Percentiles rank a stretch among this genome's conserved stretches.
Evolutionary conservation across 768 basidiomycete genomes (phyloP).

Genomic region (Boletus pseudopeckii): DNA sequence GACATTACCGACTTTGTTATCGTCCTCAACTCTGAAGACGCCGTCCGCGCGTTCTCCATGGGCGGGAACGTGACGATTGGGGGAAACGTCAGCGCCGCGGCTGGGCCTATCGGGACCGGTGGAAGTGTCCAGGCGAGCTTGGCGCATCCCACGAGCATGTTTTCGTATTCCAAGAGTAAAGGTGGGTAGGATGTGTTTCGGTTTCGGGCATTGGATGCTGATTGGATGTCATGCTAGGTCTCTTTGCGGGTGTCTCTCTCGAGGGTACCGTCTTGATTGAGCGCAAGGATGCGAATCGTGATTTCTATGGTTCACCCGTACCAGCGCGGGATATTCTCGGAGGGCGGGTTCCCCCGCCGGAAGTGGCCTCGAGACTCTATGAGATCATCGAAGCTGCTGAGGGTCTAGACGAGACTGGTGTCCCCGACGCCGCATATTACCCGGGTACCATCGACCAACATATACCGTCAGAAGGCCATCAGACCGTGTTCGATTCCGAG

Average conservation of each 20-base stretch:
- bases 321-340: slow-evolving; percentile 89
- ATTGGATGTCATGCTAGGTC: slow-evolving; percentile 44
- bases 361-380: slow-evolving; percentile 88
- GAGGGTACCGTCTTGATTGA: slow-evolving; percentile 95
- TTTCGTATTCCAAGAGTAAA: slow-evolving; percentile 94
- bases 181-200: slow-evolving; percentile 44
- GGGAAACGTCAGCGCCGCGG: slow-evolving; percentile 79
- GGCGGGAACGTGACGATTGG: slow-evolving; percentile 97
- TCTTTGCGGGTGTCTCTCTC: slow-evolving; percentile 91
- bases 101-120: slow-evolving; percentile 93
- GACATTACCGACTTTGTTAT: slow-evolving; percentile 96
- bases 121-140: slow-evolving; percentile 84
- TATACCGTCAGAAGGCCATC: slow-evolving; percentile 42
- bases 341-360: slow-evolving; percentile 94
- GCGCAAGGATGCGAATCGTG: slow-evolving; percentile 92
- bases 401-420: slow-evolving; percentile 80
- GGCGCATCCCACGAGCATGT: slow-evolving; percentile 95
- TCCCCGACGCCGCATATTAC: slow-evolving; percentile 79
- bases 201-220: not conserved
- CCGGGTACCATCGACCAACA: slow-evolving; percentile 64
- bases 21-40: slow-evolving; percentile 95
- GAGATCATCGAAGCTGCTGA: slow-evolving; percentile 97
- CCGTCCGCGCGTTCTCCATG: slow-evolving; percentile 90
- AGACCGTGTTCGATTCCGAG: slow-evolving; percentile 78
- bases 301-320: slow-evolving; percentile 91